Percentiles rank a stretch among this genome's conserved stretches.
These are phyloP conservation scores for Colletotrichum cordylinicola DNA, from an alignment of 2,329 filamentous ascomycete genomes.

Conservation along the genomic window DNA sequence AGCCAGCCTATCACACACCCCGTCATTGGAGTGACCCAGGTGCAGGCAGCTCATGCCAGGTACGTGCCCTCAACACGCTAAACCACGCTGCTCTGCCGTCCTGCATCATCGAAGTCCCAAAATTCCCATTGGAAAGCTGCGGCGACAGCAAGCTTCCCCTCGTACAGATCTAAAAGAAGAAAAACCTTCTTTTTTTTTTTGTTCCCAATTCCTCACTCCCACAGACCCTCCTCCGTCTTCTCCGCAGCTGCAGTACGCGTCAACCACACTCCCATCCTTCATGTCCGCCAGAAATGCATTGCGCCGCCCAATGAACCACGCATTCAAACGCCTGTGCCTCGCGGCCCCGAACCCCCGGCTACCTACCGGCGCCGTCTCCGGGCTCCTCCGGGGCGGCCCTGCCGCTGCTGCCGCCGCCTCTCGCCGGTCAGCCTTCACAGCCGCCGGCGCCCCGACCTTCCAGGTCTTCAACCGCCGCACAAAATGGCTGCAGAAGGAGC, in stretches of 20 bases:
- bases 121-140: slow-evolving; percentile 1
- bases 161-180: not conserved
- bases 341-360: not conserved
- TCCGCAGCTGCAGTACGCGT: not conserved
- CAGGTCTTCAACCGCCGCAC: slow-evolving; percentile 89
- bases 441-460: slow-evolving; percentile 77
- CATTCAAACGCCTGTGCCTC: slow-evolving; percentile 14
- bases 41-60: not conserved
- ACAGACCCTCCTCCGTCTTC: not conserved
- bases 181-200: not conserved
- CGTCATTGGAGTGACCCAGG: not conserved
- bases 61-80: slow-evolving; percentile 5
- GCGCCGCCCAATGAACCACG: slow-evolving; percentile 20
- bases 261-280: not conserved
- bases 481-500: slow-evolving; percentile 92
- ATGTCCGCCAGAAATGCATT: slow-evolving; percentile 19
- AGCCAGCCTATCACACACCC: not conserved
- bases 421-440: slow-evolving; percentile 71
- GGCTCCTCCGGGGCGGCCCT: not conserved
- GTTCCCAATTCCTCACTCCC: not conserved
- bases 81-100: not conserved
- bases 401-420: not conserved
- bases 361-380: slow-evolving; percentile 1
- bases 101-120: slow-evolving; percentile 16
- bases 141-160: not conserved